phyloP scores from a whole-genome alignment of 2,329 filamentous ascomycete species.

The Raffaelea deltoideospora region DNA sequence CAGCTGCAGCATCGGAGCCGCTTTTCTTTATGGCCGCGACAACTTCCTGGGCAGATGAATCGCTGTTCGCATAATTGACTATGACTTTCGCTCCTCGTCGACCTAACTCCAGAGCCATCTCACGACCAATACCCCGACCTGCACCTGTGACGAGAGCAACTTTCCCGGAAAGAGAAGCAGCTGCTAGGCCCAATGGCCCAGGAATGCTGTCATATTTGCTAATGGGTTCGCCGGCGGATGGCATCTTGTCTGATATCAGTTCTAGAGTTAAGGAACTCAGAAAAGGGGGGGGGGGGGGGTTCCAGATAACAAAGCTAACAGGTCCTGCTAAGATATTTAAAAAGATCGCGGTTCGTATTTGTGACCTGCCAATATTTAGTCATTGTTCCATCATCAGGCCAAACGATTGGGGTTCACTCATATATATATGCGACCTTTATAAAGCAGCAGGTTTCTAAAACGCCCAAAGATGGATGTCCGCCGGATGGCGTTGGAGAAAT shows the following conservation, averaged over 20 bases:
- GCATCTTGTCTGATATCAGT: conserved; percentile 10
- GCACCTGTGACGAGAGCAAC: conserved; percentile 17
- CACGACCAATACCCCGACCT: conserved; percentile 45
- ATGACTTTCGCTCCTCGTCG: conserved; percentile 19
- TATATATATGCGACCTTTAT: neutral
- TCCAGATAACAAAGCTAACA: too few relatives aligned
- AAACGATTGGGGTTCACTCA: neutral
- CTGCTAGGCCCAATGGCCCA: conserved; percentile 15
- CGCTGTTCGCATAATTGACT: conserved; percentile 15
- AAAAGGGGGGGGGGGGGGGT: too few relatives aligned
- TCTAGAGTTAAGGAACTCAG: neutral
- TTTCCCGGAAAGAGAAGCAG: conserved; percentile 14
- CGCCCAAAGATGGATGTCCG: neutral
- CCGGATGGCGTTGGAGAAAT: neutral
- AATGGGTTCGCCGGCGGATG: conserved; percentile 7
- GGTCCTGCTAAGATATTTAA: too few relatives aligned
- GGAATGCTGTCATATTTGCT: conserved; percentile 18
- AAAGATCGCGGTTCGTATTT: too few relatives aligned
- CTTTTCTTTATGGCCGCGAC: conserved; percentile 10
- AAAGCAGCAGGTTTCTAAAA: neutral
- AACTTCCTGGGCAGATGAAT: conserved; percentile 9
- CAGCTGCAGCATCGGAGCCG: conserved; percentile 12
- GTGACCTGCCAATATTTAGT: too few relatives aligned
- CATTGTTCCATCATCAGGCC: too few relatives aligned
- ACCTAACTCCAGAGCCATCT: conserved; percentile 33